Evolutionary conservation across 2,329 filamentous ascomycete genomes (phyloP), one percentile per base, ranked within the genome.

Genomic region (Blumeria graminis): DNA sequence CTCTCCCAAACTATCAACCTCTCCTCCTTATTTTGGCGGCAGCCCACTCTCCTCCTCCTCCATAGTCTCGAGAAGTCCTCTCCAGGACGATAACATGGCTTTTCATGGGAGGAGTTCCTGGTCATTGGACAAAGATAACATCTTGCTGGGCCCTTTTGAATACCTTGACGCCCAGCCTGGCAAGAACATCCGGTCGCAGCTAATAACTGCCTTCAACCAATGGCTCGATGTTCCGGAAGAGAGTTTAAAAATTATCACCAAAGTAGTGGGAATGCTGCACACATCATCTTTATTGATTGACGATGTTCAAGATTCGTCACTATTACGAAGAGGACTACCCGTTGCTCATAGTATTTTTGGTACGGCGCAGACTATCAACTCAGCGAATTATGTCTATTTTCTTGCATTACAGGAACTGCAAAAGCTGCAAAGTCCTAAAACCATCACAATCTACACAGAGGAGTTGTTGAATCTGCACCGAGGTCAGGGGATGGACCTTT

Each of bases 361-460:
- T 59, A 80, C 83, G 3, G 81, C 87, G 6, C 87, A 94, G 69
- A 92, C 86, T 46, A 92, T 94, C 70, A 94, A 94, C 69, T 84
- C 81, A 54, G 86, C 86, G 60, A 94, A 93, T 69, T 93, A 93
- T 69, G 78, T 90, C 58, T 93, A 92, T 72, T 92, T 93, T 67
- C 73, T 76, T 62, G 86, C 86, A 0, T 74, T 92, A 53, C 78
- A 83, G 62, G 84, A 90, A 68, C 71, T 93, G 9, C 74, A 81
- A 61, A 79, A 77, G 62, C 76, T 94, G 57, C 72, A 75, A 59
- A 87, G 86, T 65, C 78, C 80, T 1, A 72, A 74, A 39, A 76
- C 78, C 28, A 75, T 90, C 58, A 70, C 73, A 59, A 82, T 89
- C 56, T 94, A 84, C 64, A 82, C 82, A 14, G 85, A 92, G 60